These are phyloP conservation scores for Allomyces javanicus DNA, from an alignment of 192 early-diverging fungal species.

Conservation along the genomic window DNA sequence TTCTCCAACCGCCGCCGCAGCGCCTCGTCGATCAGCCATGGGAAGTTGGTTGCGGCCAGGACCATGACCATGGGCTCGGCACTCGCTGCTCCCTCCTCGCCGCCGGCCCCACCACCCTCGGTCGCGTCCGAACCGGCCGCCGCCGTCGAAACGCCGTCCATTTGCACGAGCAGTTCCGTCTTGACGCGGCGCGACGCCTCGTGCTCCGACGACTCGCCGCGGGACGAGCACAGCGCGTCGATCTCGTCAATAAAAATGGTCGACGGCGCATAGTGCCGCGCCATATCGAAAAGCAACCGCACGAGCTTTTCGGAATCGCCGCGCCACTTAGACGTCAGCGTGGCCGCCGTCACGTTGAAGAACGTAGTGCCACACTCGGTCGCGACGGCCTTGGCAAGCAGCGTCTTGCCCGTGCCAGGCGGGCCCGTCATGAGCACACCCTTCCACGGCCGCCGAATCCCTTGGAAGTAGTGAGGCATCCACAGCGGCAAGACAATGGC, in stretches of 20 bases:
- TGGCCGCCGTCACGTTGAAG: conserved; percentile 38
- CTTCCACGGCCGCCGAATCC: conserved; percentile 16
- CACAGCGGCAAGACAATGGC: conserved; percentile 40
- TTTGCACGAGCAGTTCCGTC: conserved; percentile 42
- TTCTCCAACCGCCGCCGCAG: conserved; percentile 37
- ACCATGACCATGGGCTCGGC: conserved; percentile 38
- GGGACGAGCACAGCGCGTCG: conserved; percentile 17
- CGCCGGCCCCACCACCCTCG: conserved; percentile 7
- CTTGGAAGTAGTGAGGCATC: conserved; percentile 47
- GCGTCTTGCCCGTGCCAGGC: conserved; percentile 41
- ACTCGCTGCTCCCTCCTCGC: not conserved
- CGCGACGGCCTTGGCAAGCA: conserved; percentile 41
- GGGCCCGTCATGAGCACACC: conserved; percentile 44
- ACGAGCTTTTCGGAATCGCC: conserved; percentile 44
- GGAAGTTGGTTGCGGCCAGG: conserved; percentile 44
- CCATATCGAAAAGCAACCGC: conserved; percentile 35
- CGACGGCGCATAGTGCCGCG: conserved; percentile 34
- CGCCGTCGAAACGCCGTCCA: conserved; percentile 28
- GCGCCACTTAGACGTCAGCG: conserved; percentile 42
- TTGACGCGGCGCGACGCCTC: conserved; percentile 30
- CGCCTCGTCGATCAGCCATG: conserved; percentile 51
- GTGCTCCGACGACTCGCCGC: conserved; percentile 23
- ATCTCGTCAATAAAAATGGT: conserved; percentile 51
- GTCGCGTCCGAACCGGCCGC: conserved; percentile 5
- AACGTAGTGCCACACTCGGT: conserved; percentile 47